Conservation (phyloP, 31 red algal species). For the Endocladia muricata region DNA sequence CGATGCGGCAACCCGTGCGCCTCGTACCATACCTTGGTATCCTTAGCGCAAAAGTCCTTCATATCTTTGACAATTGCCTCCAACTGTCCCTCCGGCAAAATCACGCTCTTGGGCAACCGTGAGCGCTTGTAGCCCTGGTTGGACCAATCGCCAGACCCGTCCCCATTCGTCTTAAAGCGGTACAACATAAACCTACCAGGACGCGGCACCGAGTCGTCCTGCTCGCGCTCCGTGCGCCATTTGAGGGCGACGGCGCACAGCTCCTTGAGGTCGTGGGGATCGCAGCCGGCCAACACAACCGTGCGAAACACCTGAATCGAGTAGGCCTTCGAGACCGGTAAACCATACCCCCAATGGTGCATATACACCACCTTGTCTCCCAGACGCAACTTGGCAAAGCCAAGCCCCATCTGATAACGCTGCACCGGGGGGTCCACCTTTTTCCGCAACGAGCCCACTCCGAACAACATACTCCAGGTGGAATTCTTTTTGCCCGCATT, state of each 20-base stretch:
- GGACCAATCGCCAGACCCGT: conserved; percentile 35
- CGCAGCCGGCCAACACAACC: conserved; percentile 27
- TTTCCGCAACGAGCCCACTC: conserved; percentile 25
- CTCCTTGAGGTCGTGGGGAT: conserved; percentile 33
- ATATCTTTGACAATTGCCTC: conserved; percentile 63
- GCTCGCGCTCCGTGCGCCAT: conserved; percentile 54
- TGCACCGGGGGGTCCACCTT: conserved; percentile 43
- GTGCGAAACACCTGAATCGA: conserved; percentile 35
- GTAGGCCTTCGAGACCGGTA: conserved; percentile 41
- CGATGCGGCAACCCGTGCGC: conserved; percentile 67
- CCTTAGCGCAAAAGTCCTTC: conserved; percentile 43
- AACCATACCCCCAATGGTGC: conserved; percentile 44
- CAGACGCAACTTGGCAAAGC: conserved; percentile 43
- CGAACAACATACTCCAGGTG: not conserved
- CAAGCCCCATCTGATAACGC: conserved; percentile 61
- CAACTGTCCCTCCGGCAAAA: conserved; percentile 60
- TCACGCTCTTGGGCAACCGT: conserved; percentile 51
- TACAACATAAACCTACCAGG: conserved; percentile 45
- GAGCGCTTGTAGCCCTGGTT: conserved; percentile 55
- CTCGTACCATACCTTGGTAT: conserved; percentile 72
- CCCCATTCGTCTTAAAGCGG: conserved; percentile 15
- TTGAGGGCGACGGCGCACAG: conserved; percentile 58
- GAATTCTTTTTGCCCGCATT: not conserved
- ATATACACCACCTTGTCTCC: conserved; percentile 50
- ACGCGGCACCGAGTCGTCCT: conserved; percentile 10